Conservation (phyloP, 2,329 filamentous ascomycete species). For the Colletotrichum sp. region DNA sequence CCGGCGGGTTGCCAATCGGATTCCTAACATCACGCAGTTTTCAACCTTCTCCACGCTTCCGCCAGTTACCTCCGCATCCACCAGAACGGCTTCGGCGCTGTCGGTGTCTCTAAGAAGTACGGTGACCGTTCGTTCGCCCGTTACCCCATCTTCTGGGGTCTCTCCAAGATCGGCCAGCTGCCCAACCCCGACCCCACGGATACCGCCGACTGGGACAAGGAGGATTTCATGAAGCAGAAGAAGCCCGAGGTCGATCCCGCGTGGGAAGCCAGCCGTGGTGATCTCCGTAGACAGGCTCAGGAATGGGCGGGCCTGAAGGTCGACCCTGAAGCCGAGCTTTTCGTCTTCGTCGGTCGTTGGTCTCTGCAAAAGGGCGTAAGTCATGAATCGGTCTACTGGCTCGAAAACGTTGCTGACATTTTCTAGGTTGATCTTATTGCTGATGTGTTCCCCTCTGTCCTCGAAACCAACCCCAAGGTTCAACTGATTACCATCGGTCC, state of each 20-base stretch:
- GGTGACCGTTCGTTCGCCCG: conserved; percentile 69
- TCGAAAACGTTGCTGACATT: background rate
- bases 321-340: conserved; percentile 65
- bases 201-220: conserved; percentile 63
- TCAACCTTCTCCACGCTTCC: conserved; percentile 72
- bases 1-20: fast-evolving
- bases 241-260: conserved; percentile 57
- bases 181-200: conserved; percentile 72
- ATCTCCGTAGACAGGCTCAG: conserved; percentile 65
- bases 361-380: conserved; percentile 68
- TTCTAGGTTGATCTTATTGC: conserved; percentile 64
- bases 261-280: conserved; percentile 58
- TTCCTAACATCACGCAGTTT: conserved; percentile 43
- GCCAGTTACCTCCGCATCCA: conserved; percentile 70
- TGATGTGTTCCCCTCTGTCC: conserved; percentile 67
- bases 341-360: conserved; percentile 74
- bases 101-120: conserved; percentile 72
- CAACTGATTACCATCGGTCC: conserved; percentile 69
- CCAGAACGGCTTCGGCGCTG: conserved; percentile 71
- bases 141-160: conserved; percentile 73
- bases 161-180: conserved; percentile 65
- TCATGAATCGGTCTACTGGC: background rate
- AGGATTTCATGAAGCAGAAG: conserved; percentile 51
- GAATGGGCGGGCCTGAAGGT: conserved; percentile 70
- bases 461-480: conserved; percentile 63